A percentile compares a stretch with the other conserved stretches of the same genome.
These are phyloP conservation scores for Clarireedia homoeocarpa DNA, from an alignment of 2,329 filamentous ascomycete genomes.

Conservation along the genomic window DNA sequence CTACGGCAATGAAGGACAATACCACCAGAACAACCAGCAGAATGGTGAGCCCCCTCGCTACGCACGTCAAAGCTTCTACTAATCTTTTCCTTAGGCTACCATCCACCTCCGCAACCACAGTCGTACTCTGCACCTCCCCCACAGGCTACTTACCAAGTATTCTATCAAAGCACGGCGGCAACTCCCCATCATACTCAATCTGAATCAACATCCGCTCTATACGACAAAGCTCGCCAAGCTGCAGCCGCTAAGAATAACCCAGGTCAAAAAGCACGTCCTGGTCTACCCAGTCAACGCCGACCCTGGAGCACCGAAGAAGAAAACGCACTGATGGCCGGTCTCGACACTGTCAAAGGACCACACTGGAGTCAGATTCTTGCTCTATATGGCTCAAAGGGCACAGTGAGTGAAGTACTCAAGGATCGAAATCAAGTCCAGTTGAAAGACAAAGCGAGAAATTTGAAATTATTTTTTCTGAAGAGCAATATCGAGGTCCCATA, in stretches of 20 bases:
- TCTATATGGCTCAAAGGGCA: slow-evolving; percentile 73
- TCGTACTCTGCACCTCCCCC: slow-evolving; percentile 17
- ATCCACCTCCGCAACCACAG: slow-evolving; percentile 16
- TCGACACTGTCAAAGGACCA: slow-evolving; percentile 82
- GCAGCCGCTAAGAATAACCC: slow-evolving; percentile 48
- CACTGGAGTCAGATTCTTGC: slow-evolving; percentile 90
- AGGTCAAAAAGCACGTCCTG: slow-evolving; percentile 39
- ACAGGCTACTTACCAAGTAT: slow-evolving; percentile 22
- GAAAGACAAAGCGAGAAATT: slow-evolving; percentile 84
- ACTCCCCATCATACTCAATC: slow-evolving; percentile 31
- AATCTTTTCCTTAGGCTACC: neutral
- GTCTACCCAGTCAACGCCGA: slow-evolving; percentile 51
- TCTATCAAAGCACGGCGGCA: slow-evolving; percentile 7
- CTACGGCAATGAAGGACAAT: slow-evolving; percentile 3
- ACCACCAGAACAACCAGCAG: slow-evolving; percentile 7
- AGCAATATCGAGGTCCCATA: slow-evolving; percentile 86
- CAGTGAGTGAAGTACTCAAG: slow-evolving; percentile 73
- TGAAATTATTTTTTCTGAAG: slow-evolving; percentile 89
- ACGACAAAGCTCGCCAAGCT: slow-evolving; percentile 47
- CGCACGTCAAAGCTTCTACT: neutral
- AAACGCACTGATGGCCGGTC: slow-evolving; percentile 78
- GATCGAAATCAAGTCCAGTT: slow-evolving; percentile 87
- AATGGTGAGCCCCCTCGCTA: slow-evolving; percentile 7
- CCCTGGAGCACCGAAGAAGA: slow-evolving; percentile 89
- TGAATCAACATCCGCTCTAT: slow-evolving; percentile 46